These are phyloP conservation scores for Arabidopsis hybrid DNA, from an alignment of 441 rosid genomes.

Conservation along the genomic window DNA sequence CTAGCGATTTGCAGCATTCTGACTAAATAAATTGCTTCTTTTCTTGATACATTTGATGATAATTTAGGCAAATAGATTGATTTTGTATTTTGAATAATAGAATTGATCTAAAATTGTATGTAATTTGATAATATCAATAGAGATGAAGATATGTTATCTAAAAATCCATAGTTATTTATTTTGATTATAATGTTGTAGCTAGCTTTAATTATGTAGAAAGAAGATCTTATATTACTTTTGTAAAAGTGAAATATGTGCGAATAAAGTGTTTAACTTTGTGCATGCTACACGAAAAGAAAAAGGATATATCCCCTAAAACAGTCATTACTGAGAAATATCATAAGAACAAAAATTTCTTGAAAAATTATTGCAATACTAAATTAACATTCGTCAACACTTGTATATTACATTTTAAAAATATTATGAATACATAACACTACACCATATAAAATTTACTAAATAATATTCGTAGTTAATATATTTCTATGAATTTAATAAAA, in stretches of 20 bases:
- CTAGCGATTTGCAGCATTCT: slow-evolving; percentile 37
- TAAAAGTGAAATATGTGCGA: slow-evolving; percentile 12
- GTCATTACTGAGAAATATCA: not conserved
- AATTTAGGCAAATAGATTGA: not conserved
- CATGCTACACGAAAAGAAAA: slow-evolving; percentile 33
- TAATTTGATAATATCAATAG: not conserved
- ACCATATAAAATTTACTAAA: not conserved
- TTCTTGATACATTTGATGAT: slow-evolving; percentile 19
- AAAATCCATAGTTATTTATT: not conserved
- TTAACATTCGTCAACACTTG: not conserved
- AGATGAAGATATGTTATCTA: not conserved
- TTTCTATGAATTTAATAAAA: too few species aligned
- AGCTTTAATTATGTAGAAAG: not conserved
- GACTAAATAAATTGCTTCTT: not conserved
- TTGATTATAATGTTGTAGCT: not conserved
- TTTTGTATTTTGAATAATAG: slow-evolving; percentile 19
- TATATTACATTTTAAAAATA: not conserved
- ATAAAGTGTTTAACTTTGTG: slow-evolving; percentile 33
- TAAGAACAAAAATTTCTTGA: not conserved
- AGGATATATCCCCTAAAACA: not conserved
- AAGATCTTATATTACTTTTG: not conserved
- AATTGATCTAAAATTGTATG: slow-evolving; percentile 8
- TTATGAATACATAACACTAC: not conserved
- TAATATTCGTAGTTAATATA: too few species aligned
- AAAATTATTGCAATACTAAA: not conserved